Percentiles rank a stretch among this genome's conserved stretches.
phyloP scores from a whole-genome alignment of 2,329 filamentous ascomycete species.

The Ophiostoma tasmaniense region DNA sequence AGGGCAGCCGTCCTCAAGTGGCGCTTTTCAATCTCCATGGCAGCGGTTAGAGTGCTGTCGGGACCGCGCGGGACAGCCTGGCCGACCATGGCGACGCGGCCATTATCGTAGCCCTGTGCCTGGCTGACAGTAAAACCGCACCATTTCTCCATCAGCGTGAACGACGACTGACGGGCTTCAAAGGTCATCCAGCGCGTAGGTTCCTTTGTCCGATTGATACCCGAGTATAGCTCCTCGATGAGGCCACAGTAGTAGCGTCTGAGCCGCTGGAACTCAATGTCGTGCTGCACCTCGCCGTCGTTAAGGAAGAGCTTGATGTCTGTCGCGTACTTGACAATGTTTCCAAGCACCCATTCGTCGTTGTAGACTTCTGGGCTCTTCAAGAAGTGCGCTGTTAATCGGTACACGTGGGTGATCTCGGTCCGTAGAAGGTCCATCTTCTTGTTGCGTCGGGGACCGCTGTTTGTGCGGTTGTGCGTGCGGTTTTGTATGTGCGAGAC shows the following conservation, averaged over 20 bases:
- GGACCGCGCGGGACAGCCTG: conserved; percentile 49
- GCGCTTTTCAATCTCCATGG: conserved; percentile 94
- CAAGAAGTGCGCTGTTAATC: conserved; percentile 83
- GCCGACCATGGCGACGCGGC: conserved; percentile 76
- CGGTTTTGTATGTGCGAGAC: conserved; percentile 80
- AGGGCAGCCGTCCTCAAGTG: conserved; percentile 84
- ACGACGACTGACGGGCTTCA: conserved; percentile 88
- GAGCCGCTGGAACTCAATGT: conserved; percentile 88
- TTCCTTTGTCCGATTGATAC: conserved; percentile 76
- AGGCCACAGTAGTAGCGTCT: conserved; percentile 90
- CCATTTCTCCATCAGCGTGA: conserved; percentile 98
- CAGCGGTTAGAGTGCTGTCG: conserved; percentile 64
- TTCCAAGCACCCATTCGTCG: conserved; percentile 84
- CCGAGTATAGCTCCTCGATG: conserved; percentile 86
- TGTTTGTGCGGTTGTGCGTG: conserved; percentile 77
- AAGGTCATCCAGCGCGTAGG: conserved; percentile 95
- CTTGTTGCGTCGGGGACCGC: conserved; percentile 70
- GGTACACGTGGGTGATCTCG: conserved; percentile 93
- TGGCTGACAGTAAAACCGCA: conserved; percentile 95
- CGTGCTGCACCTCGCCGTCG: conserved; percentile 87
- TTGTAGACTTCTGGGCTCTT: conserved; percentile 68
- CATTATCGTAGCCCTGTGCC: conserved; percentile 70
- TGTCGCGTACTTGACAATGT: conserved; percentile 80
- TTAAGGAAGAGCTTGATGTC: conserved; percentile 91
- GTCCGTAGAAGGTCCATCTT: conserved; percentile 82